Conservation (phyloP, 345 rosid species). For the Eutrema yunnanense region DNA sequence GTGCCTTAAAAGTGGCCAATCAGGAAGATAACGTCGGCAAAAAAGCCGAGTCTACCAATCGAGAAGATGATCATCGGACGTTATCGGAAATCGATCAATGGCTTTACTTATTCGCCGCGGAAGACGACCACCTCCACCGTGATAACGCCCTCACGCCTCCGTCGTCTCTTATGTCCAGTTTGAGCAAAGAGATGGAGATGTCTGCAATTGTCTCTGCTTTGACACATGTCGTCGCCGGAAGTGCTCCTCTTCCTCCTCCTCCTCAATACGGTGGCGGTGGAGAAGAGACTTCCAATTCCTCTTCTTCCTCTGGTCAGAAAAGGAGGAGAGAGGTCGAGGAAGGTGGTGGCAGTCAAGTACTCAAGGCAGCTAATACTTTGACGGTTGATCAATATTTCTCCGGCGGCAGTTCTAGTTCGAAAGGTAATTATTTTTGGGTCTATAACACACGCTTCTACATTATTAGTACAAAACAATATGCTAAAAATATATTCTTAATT, state of each 20-base stretch:
- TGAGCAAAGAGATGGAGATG: conserved; percentile 63
- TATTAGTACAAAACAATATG: background rate
- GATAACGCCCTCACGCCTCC: background rate
- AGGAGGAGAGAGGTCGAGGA: conserved; percentile 39
- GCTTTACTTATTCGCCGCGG: conserved; percentile 6
- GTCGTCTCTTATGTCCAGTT: conserved; percentile 20
- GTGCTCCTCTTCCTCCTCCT: conserved; percentile 26
- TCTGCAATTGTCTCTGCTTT: conserved; percentile 70
- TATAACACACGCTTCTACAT: background rate
- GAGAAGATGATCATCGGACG: conserved; percentile 27
- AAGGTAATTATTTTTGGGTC: background rate
- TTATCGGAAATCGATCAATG: conserved; percentile 30
- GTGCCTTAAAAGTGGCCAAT: conserved; percentile 33
- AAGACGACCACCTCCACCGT: conserved; percentile 4
- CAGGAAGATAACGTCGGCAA: conserved; percentile 24
- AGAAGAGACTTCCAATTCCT: conserved; percentile 23
- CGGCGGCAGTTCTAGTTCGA: conserved; percentile 10
- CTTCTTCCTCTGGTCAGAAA: conserved; percentile 29
- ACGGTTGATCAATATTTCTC: conserved; percentile 32
- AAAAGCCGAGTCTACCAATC: conserved; percentile 7
- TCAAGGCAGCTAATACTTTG: conserved; percentile 23
- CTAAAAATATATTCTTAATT: background rate
- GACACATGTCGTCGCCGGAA: conserved; percentile 63
- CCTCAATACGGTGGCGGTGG: conserved; percentile 1
- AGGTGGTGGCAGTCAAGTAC: background rate